phyloP scores from a whole-genome alignment of 1,284 basidiomycete species.

The Malassezia slooffiae region DNA sequence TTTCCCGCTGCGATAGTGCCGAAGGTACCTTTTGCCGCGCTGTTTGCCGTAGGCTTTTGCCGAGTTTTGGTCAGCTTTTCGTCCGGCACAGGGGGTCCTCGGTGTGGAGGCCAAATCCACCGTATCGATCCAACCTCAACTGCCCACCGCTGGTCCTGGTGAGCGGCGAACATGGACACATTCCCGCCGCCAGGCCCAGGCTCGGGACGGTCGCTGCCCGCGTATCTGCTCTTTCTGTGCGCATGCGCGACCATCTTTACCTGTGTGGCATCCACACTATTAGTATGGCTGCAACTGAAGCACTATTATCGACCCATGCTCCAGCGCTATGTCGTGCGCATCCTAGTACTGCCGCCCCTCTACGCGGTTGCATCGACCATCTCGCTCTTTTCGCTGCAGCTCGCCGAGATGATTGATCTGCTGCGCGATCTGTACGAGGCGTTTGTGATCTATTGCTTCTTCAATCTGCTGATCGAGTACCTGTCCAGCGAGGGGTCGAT shows the following conservation, averaged over 20 bases:
- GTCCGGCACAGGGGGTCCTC: no score
- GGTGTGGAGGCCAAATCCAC: no score
- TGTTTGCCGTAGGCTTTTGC: no score
- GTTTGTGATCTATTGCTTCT: conserved; percentile 77
- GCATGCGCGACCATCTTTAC: conserved; percentile 56
- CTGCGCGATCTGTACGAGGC: conserved; percentile 93
- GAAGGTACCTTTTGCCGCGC: no score
- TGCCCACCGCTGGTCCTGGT: no score
- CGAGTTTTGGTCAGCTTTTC: no score
- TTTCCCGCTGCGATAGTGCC: no score
- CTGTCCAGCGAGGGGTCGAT: conserved; percentile 86
- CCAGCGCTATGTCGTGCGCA: conserved; percentile 76
- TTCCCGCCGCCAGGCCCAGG: conserved; percentile 3
- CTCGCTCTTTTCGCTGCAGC: conserved; percentile 83
- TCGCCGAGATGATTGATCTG: conserved; percentile 90
- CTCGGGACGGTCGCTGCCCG: conserved; percentile 49
- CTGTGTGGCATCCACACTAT: conserved; percentile 66
- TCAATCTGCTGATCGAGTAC: conserved; percentile 53
- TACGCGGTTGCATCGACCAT: conserved; percentile 85
- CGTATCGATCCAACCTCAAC: no score
- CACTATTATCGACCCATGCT: conserved; percentile 43
- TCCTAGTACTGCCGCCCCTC: conserved; percentile 93
- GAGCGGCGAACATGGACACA: no score
- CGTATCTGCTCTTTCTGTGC: conserved; percentile 54
- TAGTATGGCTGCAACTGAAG: conserved; percentile 77